These are phyloP conservation scores for Lavandula angustifolia DNA, from an alignment of 257 asterid species.

Conservation along the genomic window DNA sequence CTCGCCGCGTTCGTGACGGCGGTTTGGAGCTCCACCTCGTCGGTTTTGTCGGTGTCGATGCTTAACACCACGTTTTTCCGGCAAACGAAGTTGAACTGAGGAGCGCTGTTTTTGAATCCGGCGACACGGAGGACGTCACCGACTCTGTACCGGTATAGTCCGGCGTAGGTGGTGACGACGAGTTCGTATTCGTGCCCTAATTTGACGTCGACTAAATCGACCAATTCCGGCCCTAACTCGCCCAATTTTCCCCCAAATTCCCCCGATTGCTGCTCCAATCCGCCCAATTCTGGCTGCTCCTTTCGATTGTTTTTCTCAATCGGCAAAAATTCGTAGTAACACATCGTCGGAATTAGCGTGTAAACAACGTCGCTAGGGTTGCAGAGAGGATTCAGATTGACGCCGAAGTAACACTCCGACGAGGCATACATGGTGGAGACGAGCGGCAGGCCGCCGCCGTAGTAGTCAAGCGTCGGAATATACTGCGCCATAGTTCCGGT, in stretches of 20 bases:
- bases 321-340: constrained; percentile 76
- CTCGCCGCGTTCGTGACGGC: constrained; percentile 63
- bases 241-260: too few species aligned
- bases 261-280: constrained; percentile 63
- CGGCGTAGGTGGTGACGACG: constrained; percentile 81
- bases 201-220: constrained; percentile 63
- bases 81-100: constrained; percentile 75
- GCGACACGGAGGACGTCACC: constrained; percentile 78
- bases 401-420: constrained; percentile 74
- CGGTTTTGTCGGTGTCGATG: constrained; percentile 78
- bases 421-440: constrained; percentile 88
- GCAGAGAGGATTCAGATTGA: constrained; percentile 68
- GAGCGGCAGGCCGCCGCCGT: constrained; percentile 64
- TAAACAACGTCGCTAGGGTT: constrained; percentile 65
- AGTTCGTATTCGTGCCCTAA: constrained; percentile 73
- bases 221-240: constrained; percentile 51
- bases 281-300: too few species aligned
- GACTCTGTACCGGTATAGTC: constrained; percentile 66
- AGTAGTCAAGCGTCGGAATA: constrained; percentile 70
- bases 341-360: constrained; percentile 77
- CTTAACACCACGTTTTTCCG: constrained; percentile 77
- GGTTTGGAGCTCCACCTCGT: constrained; percentile 72
- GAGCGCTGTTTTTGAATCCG: constrained; percentile 84
- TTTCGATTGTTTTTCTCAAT: constrained; percentile 45
- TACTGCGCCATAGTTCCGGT: constrained; percentile 88